These are phyloP conservation scores for Radiomyces spectabilis DNA, from an alignment of 192 early-diverging fungal genomes.

Conservation along the genomic window DNA sequence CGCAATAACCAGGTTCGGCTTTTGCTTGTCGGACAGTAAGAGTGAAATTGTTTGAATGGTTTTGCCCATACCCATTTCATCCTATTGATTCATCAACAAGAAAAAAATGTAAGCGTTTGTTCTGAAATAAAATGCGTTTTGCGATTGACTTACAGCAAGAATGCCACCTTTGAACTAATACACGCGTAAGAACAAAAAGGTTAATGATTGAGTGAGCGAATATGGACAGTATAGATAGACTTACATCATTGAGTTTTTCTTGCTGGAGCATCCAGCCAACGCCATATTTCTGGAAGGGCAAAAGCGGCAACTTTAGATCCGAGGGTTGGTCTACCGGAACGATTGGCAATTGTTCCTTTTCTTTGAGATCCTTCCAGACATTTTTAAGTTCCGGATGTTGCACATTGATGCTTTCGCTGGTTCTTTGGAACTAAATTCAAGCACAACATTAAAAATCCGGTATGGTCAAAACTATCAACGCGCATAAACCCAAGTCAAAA, in stretches of 20 bases:
- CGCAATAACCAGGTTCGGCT: slow-evolving; percentile 76
- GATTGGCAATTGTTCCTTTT: slow-evolving; percentile 19
- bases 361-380: slow-evolving; percentile 54
- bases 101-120: background rate
- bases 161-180: slow-evolving; percentile 65
- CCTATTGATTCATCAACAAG: slow-evolving; percentile 34
- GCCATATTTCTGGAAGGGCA: slow-evolving; percentile 87
- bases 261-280: slow-evolving; percentile 80
- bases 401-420: slow-evolving; percentile 25
- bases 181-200: background rate
- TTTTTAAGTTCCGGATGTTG: slow-evolving; percentile 53
- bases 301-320: slow-evolving; percentile 59
- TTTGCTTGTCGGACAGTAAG: slow-evolving; percentile 51
- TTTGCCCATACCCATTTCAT: slow-evolving; percentile 95
- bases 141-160: slow-evolving; percentile 43
- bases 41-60: slow-evolving; percentile 89
- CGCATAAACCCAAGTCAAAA: no score
- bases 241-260: slow-evolving; percentile 41
- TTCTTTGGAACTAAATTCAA: no score
- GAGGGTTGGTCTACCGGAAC: slow-evolving; percentile 54
- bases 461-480: no score
- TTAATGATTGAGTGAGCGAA: background rate
- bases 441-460: no score
- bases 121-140: background rate
- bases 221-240: background rate